Evolutionary conservation across 306 rosid species (phyloP), one percentile per base, ranked within the genome.

Genomic region (Prunus dulcis): DNA sequence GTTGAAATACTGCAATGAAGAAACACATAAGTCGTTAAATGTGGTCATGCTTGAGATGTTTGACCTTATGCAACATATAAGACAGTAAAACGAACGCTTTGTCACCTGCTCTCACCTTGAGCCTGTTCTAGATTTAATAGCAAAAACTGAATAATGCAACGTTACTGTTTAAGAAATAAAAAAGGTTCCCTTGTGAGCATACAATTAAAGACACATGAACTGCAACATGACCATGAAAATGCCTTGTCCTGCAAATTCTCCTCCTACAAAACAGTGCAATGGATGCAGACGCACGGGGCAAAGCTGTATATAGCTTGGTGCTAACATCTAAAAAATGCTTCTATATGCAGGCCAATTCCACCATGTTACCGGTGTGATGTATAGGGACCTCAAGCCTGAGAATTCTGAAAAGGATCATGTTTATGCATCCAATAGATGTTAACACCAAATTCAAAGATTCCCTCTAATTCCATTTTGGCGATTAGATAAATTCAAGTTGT

Each of bases 1-100:
- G 71, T 95, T 95, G 83, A 92, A 95, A 78, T 95, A 90, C 99
- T 95, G 92, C 50, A 20, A 82, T 75, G 30, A 30, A 62, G 41
- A 65, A 4, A 50, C 60, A 45, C 38, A 28, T 68, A 5, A 25
- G 38, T 60, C 23, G 4, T 71, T 52, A 34, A 32, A 22, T 20
- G 28, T 19, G 20, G 4, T 6, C 23, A 18, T 43, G 32, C 7
- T 41, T 57, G 12, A 69, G 49, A 71, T 4, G 34, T 77, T 55
- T 62, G 38, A 50, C 32, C 41, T 68, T 25, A 61, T 58, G 68
- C 79, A 56, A 63, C 15, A 8, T 32, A 12, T 12, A 55, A 71
- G 22, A 53, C 49, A 20, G 3, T 20, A 56, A 2, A 58, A 55
- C 9, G 10, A 10, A 27, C 57, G 2, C 13, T 32, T 3, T 67